Evolutionary conservation across 305 asterid species (phyloP), one percentile per base, ranked within the genome.

Genomic region (Fraxinus nigra): DNA sequence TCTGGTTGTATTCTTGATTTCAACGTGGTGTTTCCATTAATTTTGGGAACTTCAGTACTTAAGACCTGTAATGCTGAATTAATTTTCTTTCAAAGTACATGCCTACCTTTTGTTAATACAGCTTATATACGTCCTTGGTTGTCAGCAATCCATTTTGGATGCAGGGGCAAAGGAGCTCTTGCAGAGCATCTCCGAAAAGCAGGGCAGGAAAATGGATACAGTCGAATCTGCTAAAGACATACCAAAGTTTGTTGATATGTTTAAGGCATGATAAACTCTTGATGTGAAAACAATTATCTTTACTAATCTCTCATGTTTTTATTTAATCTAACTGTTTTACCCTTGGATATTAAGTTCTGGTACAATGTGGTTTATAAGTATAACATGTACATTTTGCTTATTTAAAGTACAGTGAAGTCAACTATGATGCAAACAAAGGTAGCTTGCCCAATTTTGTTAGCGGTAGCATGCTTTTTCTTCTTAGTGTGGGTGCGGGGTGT

Each of bases 121-220:
- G 43, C 33, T 28, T 80, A 26, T 48, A 38, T 74, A 20, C 10
- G 30, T 77, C 30, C 72, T 75, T 86, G 81, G 74, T 85, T 46
- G 69, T 30, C 20, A 4, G 67, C 74, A 75, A 79, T 69, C 89
- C 75, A 78, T 67, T 85, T 65, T 82, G 81, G 80, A 79, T 87
- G 90, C 93, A 97, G 99, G 99, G 80, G 99, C 92, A 80, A 97
- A 93, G 89, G 98, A 96, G 86, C 84, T 96, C 82, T 82, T 96
- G 87, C 98, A 91, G 88, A 92, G 90, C 88, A 89, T 97, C 85
- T 97, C 99, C 40, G 98, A 92, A 85, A 97, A 91, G 84, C 99
- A 97, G 91, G 98, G 99, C 75, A 92, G 85, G 88, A 97, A 92
- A 91, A 97, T 97, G 99, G 90, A 92, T 76, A 82, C 97, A 18